Percentiles rank a stretch among this genome's conserved stretches.
These are phyloP conservation scores for Ramaria sp. DNA, from an alignment of 768 basidiomycete species.

Conservation along the genomic window DNA sequence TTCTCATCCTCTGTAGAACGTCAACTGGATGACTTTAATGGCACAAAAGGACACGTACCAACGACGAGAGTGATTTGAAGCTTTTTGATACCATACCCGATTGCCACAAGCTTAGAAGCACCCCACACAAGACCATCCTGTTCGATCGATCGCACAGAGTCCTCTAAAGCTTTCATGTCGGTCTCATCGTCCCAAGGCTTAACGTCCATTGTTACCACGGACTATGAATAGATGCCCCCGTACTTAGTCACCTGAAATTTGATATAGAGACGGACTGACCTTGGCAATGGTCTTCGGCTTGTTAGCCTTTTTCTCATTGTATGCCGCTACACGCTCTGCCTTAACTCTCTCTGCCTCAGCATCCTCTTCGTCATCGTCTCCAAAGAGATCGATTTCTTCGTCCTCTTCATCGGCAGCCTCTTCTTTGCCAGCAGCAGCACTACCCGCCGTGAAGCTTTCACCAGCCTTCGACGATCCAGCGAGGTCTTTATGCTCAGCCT, in stretches of 20 bases:
- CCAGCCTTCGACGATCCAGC: slow-evolving; percentile 81
- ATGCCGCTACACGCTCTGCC: slow-evolving; percentile 86
- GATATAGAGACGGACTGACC: slow-evolving; percentile 30
- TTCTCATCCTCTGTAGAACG: slow-evolving; percentile 76
- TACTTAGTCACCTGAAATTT: slow-evolving; percentile 4
- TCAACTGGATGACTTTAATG: not conserved
- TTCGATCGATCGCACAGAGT: slow-evolving; percentile 74
- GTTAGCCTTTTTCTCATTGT: slow-evolving; percentile 85
- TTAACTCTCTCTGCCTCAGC: slow-evolving; percentile 81
- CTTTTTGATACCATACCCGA: slow-evolving; percentile 93
- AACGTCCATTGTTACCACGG: slow-evolving; percentile 94
- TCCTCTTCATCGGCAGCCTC: slow-evolving; percentile 32
- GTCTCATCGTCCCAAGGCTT: slow-evolving; percentile 99
- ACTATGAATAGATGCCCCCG: slow-evolving; percentile 38
- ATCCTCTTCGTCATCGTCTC: slow-evolving; percentile 73
- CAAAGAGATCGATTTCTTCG: slow-evolving; percentile 76
- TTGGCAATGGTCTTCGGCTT: slow-evolving; percentile 87
- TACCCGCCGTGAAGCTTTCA: slow-evolving; percentile 54
- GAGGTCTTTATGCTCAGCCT: slow-evolving; percentile 64
- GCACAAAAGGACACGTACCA: slow-evolving; percentile 34
- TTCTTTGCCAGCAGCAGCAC: slow-evolving; percentile 30
- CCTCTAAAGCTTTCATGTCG: slow-evolving; percentile 84
- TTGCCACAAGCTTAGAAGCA: slow-evolving; percentile 80
- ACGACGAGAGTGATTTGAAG: slow-evolving; percentile 61
- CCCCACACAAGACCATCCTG: slow-evolving; percentile 95